These are phyloP conservation scores for Penicillium herquei DNA, from an alignment of 495 filamentous ascomycete genomes.

Conservation along the genomic window DNA sequence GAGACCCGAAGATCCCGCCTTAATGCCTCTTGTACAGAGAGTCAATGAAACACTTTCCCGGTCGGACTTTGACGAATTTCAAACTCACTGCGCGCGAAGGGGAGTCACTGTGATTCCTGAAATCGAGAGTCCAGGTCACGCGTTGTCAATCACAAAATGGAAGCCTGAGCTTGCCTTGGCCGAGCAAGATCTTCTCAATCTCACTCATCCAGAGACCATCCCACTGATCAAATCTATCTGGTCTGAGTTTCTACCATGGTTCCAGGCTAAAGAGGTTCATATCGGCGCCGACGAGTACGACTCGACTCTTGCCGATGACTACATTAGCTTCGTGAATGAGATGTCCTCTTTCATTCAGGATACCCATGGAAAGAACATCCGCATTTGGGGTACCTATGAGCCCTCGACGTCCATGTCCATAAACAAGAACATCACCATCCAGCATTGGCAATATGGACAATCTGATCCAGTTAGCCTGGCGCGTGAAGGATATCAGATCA, in stretches of 20 bases:
- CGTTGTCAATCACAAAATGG: constrained; percentile 54
- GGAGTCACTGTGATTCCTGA: constrained; percentile 56
- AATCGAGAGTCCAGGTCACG: constrained; percentile 55
- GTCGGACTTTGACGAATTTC: constrained; percentile 48
- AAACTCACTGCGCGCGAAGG: constrained; percentile 48
- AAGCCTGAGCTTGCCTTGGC: constrained; percentile 52
- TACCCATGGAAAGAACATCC: constrained; percentile 42
- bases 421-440: constrained; percentile 44
- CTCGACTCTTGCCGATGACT: constrained; percentile 46
- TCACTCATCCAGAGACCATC: constrained; percentile 53
- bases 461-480: constrained; percentile 49
- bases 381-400: constrained; percentile 56
- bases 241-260: constrained; percentile 56
- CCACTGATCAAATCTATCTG: constrained; percentile 53
- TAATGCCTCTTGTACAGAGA: constrained; percentile 45
- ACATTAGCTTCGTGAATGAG: constrained; percentile 54
- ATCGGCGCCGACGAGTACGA: constrained; percentile 60
- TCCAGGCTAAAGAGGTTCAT: constrained; percentile 55
- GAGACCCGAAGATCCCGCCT: constrained; percentile 34
- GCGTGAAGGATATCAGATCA: constrained; percentile 38
- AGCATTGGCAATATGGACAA: constrained; percentile 59
- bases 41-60: constrained; percentile 49
- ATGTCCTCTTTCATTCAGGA: constrained; percentile 44
- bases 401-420: constrained; percentile 39
- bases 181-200: constrained; percentile 51